A percentile compares a stretch with the other conserved stretches of the same genome.
Conservation (phyloP, 768 basidiomycete species). For the Hebeloma cylindrosporum region DNA sequence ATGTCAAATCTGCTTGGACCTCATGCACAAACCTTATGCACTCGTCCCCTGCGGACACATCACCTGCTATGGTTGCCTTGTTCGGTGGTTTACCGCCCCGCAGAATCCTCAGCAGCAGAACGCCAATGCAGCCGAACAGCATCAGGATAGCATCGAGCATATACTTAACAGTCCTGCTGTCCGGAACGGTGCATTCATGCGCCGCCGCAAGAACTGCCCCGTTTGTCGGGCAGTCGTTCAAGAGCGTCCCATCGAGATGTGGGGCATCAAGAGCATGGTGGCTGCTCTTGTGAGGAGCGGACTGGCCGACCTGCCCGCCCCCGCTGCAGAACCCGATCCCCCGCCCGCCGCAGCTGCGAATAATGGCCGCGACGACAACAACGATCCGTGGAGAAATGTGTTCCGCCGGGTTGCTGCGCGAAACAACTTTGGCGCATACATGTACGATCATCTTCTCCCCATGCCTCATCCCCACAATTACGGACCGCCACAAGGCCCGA, state of each 20-base stretch:
- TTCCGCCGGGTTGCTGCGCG: slow-evolving; percentile 38
- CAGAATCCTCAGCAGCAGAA: slow-evolving; percentile 36
- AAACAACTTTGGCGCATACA: not conserved
- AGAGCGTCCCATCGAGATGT: slow-evolving; percentile 69
- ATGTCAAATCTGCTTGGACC: slow-evolving; percentile 79
- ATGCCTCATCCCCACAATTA: slow-evolving; percentile 7
- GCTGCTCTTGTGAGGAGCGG: slow-evolving; percentile 51
- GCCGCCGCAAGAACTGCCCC: slow-evolving; percentile 70
- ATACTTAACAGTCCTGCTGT: slow-evolving; percentile 40
- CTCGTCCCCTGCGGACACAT: slow-evolving; percentile 77
- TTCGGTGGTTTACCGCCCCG: slow-evolving; percentile 69
- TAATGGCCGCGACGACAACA: slow-evolving; percentile 20
- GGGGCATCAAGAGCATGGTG: slow-evolving; percentile 68
- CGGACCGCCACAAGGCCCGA: slow-evolving; percentile 14
- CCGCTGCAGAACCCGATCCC: slow-evolving; percentile 13
- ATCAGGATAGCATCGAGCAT: slow-evolving; percentile 14
- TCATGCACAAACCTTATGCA: slow-evolving; percentile 71
- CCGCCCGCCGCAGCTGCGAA: slow-evolving; percentile 29
- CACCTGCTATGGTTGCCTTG: slow-evolving; percentile 68
- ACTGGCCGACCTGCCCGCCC: slow-evolving; percentile 39
- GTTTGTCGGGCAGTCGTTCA: slow-evolving; percentile 63
- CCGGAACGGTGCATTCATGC: slow-evolving; percentile 43
- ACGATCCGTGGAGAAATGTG: slow-evolving; percentile 68
- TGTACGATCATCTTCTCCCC: slow-evolving; percentile 2
- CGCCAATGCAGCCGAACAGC: slow-evolving; percentile 28